Base-by-base conservation (phyloP, 2,329 filamentous ascomycete species). In the Arthrobotrys musiformis region DNA sequence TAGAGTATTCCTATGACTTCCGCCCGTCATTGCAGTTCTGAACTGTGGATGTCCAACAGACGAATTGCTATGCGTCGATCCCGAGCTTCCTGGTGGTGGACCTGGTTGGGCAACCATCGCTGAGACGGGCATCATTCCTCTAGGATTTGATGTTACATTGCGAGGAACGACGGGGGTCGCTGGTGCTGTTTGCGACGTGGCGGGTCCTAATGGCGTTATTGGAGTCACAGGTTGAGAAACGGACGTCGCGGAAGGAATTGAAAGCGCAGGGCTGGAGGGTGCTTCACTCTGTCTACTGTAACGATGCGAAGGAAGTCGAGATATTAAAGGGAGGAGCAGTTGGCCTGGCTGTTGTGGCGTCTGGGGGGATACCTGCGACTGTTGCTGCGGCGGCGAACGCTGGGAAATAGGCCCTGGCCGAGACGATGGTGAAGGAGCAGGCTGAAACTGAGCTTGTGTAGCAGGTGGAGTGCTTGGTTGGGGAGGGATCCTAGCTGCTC, bases 101-200 rank as follows among this genome's bases (percentile, higher is more conserved):
- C 73, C 73, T 44, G 73, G 73, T 37, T 70, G 73, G 9, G 73
- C 66, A 28, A 77, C 66, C 73, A 77, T 77, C 8, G 73, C 73
- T 28, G 73, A 77, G 5, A 70, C 73, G 3, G 73, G 73, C 42
- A 77, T 77, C 73, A 77, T 77, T 48, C 60, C 66, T 46, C 66
- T 66, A 33, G 66, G 30, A 2, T 58, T 40, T 22, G 22, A 56
- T 13, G 48, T 28, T 6, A 67, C 58, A 30, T 48, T 76, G 15
- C 60, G 73, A 37, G 66, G 42, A 44, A 62, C 50, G 6, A 70
- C 60, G 2, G 73, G 73, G 7, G 73, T 77, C 8, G 70, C 73
- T 5, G 73, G 73, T 22, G 73, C 66, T 13, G 73, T 77, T n/a
- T 66, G 50, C 1, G 73, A 61, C 22, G 66, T 77, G 24, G 61